Evolutionary conservation across 1,139 yeast species (phyloP), one percentile per base, ranked within the genome.

Genomic region (Yamadazyma siamensis): DNA sequence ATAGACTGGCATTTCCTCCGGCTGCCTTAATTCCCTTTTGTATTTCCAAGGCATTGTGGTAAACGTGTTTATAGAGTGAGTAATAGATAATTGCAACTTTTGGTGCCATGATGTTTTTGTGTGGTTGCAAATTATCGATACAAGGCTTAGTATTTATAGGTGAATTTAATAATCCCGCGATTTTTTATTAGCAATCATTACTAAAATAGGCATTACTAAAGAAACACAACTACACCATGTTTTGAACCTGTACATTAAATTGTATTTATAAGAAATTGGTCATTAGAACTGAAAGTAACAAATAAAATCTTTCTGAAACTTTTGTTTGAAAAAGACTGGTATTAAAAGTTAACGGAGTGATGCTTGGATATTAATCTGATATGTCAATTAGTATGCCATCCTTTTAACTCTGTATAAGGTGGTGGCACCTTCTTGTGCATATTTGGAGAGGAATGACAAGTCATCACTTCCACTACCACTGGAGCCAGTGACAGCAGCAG

Each of bases 51-150:
- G 79, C 82, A 54, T 80, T 50, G 24, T 58, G 52, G 38, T 66
- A 64, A 38, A 79, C 58, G 51, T 80, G 88, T 32, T 83, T 84
- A 52, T 77, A 80, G 25, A 77, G 63, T 25, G 86, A 76, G 56
- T 78, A 80, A 44, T 72, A 63, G 36, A 80, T 47, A 35, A 80
- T 71, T 14, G 71, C 73, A 22, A 65, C 50, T 53, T 65, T 65
- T 21, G 36, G 39, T 11, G 36, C 33, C 36, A 33, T 33, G 24
- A 8, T 18, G 20, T 18, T 10, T 18, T 18, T 18, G 7, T 18
- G 10, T 8, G 10, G 10, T 8, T 18, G 20, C 10, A 10, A 10
- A 18, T 18, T 18, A n/a, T n/a, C n/a, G n/a, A n/a, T n/a, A n/a
- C n/a, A n/a, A n/a, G n/a, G n/a, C n/a, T n/a, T n/a, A n/a, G n/a